phyloP scores from a whole-genome alignment of 345 rosid genomes.

The Cochlearia excelsa region DNA sequence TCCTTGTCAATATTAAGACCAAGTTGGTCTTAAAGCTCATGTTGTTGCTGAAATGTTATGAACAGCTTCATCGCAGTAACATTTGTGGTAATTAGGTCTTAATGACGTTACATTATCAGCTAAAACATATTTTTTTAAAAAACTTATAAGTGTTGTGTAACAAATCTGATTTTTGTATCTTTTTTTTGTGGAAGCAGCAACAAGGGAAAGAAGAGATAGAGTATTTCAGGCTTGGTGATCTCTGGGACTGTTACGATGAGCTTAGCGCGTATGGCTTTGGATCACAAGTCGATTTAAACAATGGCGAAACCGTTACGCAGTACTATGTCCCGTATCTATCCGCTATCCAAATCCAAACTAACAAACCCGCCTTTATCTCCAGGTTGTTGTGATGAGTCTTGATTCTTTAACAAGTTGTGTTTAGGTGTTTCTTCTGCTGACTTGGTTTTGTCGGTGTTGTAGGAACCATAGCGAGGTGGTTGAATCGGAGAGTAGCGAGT shows the following conservation, averaged over 20 bases:
- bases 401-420: background rate
- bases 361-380: slow-evolving; percentile 39
- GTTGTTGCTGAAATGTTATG: background rate
- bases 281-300: slow-evolving; percentile 35
- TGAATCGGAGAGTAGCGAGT: slow-evolving; percentile 55
- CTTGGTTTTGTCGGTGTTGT: slow-evolving; percentile 11
- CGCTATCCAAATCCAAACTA: slow-evolving; percentile 59
- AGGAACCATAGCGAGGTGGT: slow-evolving; percentile 39
- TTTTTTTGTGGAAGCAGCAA: slow-evolving; percentile 42
- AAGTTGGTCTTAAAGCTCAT: background rate
- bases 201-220: slow-evolving; percentile 47
- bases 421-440: slow-evolving; percentile 2
- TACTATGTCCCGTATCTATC: slow-evolving; percentile 73
- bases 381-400: slow-evolving; percentile 41
- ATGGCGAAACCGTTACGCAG: slow-evolving; percentile 46
- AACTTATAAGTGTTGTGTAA: background rate
- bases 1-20: background rate
- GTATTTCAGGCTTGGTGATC: slow-evolving; percentile 58
- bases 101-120: background rate
- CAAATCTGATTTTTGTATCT: slow-evolving; percentile 41
- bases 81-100: slow-evolving; percentile 5
- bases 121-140: background rate
- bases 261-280: slow-evolving; percentile 76
- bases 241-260: slow-evolving; percentile 68
- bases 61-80: background rate